These are phyloP conservation scores for Aristolochia californica DNA, from an alignment of 164 flowering plant species.

Conservation along the genomic window DNA sequence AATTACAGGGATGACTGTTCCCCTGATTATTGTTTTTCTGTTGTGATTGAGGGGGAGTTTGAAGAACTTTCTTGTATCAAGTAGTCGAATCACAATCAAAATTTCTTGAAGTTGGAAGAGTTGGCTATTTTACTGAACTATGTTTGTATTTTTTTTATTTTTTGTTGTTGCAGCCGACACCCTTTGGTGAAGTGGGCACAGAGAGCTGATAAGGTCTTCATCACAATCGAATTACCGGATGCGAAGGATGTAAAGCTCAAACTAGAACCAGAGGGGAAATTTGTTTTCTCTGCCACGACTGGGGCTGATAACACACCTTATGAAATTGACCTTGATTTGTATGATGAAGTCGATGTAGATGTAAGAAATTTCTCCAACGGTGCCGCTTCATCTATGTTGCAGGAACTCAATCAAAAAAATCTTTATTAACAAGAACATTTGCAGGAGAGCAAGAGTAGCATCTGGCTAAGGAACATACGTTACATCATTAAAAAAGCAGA, in stretches of 20 bases:
- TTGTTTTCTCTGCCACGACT: constrained; percentile 48
- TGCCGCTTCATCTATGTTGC: not conserved
- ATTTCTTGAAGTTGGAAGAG: no score
- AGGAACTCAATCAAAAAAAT: no score
- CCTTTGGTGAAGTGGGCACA: constrained; percentile 70
- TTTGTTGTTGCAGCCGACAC: constrained; percentile 39
- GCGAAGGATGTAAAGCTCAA: constrained; percentile 59
- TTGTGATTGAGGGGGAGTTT: no score
- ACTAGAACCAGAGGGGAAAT: constrained; percentile 61
- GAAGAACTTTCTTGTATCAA: no score
- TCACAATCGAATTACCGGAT: constrained; percentile 61
- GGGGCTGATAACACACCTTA: constrained; percentile 27
- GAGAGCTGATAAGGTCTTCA: constrained; percentile 38
- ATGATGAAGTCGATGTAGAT: constrained; percentile 49
- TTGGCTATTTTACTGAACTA: no score
- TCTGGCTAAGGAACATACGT: constrained; percentile 39
- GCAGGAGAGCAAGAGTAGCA: constrained; percentile 59
- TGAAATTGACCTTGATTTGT: constrained; percentile 45
- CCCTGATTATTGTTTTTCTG: no score
- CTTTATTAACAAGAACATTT: not conserved
- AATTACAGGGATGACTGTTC: not conserved
- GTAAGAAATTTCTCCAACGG: constrained; percentile 16
- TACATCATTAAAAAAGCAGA: constrained; percentile 58
- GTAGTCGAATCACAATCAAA: no score
- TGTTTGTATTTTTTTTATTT: not conserved